phyloP scores from a whole-genome alignment of 2,329 filamentous ascomycete genomes.

The Aspergillus sergii region DNA sequence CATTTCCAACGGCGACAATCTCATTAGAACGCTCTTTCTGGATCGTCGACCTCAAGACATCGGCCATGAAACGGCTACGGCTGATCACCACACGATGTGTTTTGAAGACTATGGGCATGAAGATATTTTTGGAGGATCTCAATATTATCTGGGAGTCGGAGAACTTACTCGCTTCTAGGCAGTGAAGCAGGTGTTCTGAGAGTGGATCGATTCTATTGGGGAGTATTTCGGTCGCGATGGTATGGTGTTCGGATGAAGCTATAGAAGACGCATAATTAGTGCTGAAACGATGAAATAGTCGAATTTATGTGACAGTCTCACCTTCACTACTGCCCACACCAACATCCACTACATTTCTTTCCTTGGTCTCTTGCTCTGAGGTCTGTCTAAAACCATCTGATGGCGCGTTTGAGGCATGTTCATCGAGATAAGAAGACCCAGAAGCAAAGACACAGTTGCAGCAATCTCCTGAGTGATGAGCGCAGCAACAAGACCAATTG shows the following conservation, averaged over 20 bases:
- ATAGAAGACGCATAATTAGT: not conserved
- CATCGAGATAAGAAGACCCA: not conserved
- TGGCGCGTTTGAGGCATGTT: not conserved
- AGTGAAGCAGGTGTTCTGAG: conserved; percentile 17
- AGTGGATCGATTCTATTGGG: not conserved
- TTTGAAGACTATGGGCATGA: conserved; percentile 19
- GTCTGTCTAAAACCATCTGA: not conserved
- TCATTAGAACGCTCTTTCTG: conserved; percentile 4
- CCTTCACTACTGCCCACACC: not conserved
- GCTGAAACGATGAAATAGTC: not conserved
- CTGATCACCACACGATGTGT: conserved; percentile 27
- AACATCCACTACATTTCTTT: not conserved
- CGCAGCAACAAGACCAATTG: conserved; percentile 24
- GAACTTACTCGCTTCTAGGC: conserved; percentile 18
- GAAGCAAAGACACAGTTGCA: conserved; percentile 15
- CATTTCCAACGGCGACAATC: conserved; percentile 23
- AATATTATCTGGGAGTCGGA: conserved; percentile 27
- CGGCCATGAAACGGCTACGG: conserved; percentile 26
- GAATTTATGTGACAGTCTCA: not conserved
- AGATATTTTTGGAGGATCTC: conserved; percentile 20
- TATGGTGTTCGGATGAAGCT: not conserved
- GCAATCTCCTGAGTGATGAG: conserved; percentile 25
- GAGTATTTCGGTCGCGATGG: not conserved
- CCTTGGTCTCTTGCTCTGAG: not conserved
- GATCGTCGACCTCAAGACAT: conserved; percentile 17